These are phyloP conservation scores for Solanum tacnaense DNA, from an alignment of 257 asterid species.

Conservation along the genomic window DNA sequence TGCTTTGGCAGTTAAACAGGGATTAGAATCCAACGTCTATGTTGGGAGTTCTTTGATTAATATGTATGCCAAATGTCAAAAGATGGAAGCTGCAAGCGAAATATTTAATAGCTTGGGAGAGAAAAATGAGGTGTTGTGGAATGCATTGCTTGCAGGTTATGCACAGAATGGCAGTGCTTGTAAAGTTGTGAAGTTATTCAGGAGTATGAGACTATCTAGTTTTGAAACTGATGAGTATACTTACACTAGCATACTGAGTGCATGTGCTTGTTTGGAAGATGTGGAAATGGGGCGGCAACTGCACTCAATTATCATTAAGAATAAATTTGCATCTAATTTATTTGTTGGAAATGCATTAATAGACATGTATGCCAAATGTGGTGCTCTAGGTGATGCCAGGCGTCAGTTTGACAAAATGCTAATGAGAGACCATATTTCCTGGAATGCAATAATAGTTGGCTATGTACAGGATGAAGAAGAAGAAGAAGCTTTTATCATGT, in stretches of 20 bases:
- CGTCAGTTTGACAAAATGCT: constrained; percentile 46
- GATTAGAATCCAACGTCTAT: constrained; percentile 64
- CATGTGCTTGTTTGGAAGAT: constrained; percentile 56
- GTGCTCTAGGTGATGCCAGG: constrained; percentile 47
- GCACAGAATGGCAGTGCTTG: constrained; percentile 59
- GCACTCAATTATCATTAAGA: constrained; percentile 59
- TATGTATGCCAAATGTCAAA: constrained; percentile 80
- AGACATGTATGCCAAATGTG: constrained; percentile 88
- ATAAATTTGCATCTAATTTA: constrained; percentile 40
- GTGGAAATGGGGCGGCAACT: constrained; percentile 48
- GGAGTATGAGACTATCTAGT: constrained; percentile 37
- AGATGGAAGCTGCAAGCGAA: constrained; percentile 54
- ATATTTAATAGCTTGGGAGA: constrained; percentile 49
- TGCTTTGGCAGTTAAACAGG: constrained; percentile 64
- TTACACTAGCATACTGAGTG: constrained; percentile 81
- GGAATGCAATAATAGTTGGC: constrained; percentile 87
- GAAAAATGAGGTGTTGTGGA: constrained; percentile 73
- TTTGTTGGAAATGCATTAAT: constrained; percentile 77
- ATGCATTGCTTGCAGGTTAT: constrained; percentile 73
- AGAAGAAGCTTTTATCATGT: constrained; percentile 53
- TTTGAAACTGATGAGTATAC: constrained; percentile 67
- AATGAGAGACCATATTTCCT: constrained; percentile 60
- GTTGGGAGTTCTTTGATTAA: constrained; percentile 80
- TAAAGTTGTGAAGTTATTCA: constrained; percentile 49
- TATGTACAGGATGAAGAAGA: constrained; percentile 66